Percentiles rank a stretch among this genome's conserved stretches.
phyloP scores from a whole-genome alignment of 2,329 filamentous ascomycete genomes.

The Aspergillus arachidicola region DNA sequence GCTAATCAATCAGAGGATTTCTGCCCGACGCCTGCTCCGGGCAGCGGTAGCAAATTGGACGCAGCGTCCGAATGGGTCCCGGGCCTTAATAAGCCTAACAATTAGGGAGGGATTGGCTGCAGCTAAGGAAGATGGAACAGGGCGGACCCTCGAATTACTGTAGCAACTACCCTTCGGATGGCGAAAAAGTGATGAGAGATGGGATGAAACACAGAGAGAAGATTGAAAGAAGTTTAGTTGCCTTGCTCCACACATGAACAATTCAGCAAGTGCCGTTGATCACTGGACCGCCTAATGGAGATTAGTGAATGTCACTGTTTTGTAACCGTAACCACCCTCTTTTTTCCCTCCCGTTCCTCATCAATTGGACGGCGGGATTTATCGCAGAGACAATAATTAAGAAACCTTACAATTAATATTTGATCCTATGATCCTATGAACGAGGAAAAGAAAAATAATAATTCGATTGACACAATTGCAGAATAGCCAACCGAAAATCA shows the following conservation, averaged over 20 bases:
- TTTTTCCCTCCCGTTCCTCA: no score
- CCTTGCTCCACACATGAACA: constrained; percentile 1
- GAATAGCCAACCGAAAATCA: not conserved
- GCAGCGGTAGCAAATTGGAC: constrained; percentile 26
- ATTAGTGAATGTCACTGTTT: not conserved
- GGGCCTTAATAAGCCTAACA: constrained; percentile 8
- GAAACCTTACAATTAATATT: not conserved
- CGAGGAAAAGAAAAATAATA: not conserved
- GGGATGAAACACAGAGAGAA: not conserved
- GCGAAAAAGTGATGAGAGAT: no score
- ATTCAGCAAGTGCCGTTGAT: constrained; percentile 1
- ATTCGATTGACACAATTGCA: not conserved
- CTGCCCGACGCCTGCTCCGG: constrained; percentile 30
- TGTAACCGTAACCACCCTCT: not conserved
- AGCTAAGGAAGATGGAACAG: not conserved
- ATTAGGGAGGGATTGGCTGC: constrained; percentile 6
- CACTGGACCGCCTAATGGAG: not conserved
- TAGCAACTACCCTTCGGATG: not conserved
- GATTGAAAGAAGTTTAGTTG: not conserved
- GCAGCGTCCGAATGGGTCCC: constrained; percentile 27
- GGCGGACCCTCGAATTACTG: not conserved
- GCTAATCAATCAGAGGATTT: constrained; percentile 24
- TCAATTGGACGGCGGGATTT: not conserved
- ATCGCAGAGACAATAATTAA: not conserved
- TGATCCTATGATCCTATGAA: not conserved